Evolutionary conservation across 495 filamentous ascomycete genomes (phyloP).

Genomic region (Cudoniella acicularis): DNA sequence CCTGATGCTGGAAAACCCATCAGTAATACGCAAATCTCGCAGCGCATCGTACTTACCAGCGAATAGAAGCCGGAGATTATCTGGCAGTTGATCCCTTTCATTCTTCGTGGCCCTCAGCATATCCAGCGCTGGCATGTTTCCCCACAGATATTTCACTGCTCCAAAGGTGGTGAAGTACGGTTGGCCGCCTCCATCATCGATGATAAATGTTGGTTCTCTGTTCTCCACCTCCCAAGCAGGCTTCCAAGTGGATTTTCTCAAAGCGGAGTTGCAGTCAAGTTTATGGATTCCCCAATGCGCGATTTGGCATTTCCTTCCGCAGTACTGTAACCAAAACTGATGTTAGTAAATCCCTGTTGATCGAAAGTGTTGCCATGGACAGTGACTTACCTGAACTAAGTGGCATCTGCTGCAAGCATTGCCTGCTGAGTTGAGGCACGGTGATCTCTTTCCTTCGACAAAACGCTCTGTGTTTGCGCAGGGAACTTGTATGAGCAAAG

Average conservation of each 20-base stretch:
- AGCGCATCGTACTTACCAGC: conserved; percentile 28
- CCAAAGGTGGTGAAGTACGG: background rate
- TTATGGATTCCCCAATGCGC: conserved; percentile 36
- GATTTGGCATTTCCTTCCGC: conserved; percentile 33
- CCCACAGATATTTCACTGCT: conserved; percentile 36
- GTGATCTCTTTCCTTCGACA: too few relatives aligned
- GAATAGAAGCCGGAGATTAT: conserved; percentile 35
- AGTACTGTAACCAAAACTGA: too few relatives aligned
- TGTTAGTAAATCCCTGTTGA: too few relatives aligned
- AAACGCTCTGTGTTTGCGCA: too few relatives aligned
- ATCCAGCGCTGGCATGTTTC: conserved; percentile 42
- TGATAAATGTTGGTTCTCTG: conserved; percentile 26
- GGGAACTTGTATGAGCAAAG: too few relatives aligned
- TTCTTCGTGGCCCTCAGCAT: conserved; percentile 37
- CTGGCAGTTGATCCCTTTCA: conserved; percentile 34
- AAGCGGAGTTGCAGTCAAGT: conserved; percentile 31
- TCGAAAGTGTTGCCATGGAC: too few relatives aligned
- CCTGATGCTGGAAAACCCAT: conserved; percentile 35
- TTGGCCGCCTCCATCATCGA: background rate
- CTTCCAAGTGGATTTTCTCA: conserved; percentile 27
- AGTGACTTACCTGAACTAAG: too few relatives aligned
- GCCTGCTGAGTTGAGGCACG: too few relatives aligned
- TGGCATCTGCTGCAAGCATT: too few relatives aligned
- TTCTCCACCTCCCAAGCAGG: conserved; percentile 27
- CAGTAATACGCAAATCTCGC: conserved; percentile 1